Evolutionary conservation across 169 alveolate species (phyloP).

Genomic region (Eimeria necatrix): DNA sequence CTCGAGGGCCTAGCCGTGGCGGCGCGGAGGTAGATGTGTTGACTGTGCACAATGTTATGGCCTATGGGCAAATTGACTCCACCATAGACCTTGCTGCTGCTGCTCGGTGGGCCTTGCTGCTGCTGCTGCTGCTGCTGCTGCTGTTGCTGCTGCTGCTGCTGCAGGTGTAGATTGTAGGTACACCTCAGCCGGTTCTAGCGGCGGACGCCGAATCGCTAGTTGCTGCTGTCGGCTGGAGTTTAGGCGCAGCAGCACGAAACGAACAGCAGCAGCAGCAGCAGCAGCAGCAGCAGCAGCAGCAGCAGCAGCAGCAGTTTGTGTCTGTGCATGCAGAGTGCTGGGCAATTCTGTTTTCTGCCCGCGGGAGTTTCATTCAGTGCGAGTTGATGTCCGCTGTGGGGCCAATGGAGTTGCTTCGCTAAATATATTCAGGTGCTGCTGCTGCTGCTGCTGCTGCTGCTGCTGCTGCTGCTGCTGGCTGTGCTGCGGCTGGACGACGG

Average conservation of each 20-base stretch:
- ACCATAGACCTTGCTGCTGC: constrained; percentile 38
- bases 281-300: constrained; percentile 1
- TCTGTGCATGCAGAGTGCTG: constrained; percentile 7
- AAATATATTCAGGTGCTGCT: constrained; percentile 39
- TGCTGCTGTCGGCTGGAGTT: neutral
- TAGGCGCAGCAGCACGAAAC: neutral
- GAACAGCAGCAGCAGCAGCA: neutral
- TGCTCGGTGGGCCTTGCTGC: neutral
- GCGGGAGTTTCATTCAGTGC: constrained; percentile 56
- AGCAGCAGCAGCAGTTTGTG: neutral
- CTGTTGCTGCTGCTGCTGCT: neutral
- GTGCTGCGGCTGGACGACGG: neutral
- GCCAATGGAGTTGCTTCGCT: constrained; percentile 65
- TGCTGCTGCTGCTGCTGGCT: neutral
- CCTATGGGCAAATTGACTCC: constrained; percentile 59
- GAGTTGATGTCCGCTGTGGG: constrained; percentile 74
- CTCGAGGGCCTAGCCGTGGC: neutral
- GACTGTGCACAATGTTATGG: constrained; percentile 70
- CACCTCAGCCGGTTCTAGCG: neutral
- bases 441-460: constrained; percentile 49
- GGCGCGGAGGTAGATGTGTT: constrained; percentile 55
- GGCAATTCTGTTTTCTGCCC: constrained; percentile 68
- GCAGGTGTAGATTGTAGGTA: neutral
- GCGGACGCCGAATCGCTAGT: neutral
- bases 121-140: neutral